A percentile compares a stretch with the other conserved stretches of the same genome.
These are phyloP conservation scores for Fistulinella cinereoalba DNA, from an alignment of 1,284 basidiomycete species.

Conservation along the genomic window DNA sequence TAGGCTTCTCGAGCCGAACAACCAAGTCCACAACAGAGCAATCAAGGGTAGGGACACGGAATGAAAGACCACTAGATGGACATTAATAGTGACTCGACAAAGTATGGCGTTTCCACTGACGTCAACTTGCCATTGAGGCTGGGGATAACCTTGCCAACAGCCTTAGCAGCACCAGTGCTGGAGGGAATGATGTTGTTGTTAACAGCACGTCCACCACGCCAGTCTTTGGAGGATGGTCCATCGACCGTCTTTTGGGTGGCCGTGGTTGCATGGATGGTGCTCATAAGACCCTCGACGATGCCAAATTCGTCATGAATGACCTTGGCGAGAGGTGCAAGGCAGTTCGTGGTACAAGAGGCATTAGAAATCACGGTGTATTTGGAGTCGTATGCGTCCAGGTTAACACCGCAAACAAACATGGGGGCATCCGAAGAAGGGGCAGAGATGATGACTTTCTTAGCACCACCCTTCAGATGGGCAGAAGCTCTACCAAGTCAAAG, in stretches of 20 bases:
- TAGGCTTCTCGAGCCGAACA: slow-evolving; percentile 85
- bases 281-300: slow-evolving; percentile 97
- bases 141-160: slow-evolving; percentile 99
- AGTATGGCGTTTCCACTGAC: slow-evolving; percentile 14
- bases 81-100: not conserved
- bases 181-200: slow-evolving; percentile 99
- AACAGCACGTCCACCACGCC: slow-evolving; percentile 96
- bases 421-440: slow-evolving; percentile 98
- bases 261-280: slow-evolving; percentile 94
- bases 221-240: slow-evolving; percentile 92
- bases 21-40: slow-evolving; percentile 99
- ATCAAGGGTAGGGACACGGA: slow-evolving; percentile 97
- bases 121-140: slow-evolving; percentile 94
- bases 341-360: slow-evolving; percentile 99
- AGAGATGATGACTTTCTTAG: slow-evolving; percentile 99
- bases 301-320: slow-evolving; percentile 96
- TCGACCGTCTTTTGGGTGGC: slow-evolving; percentile 99
- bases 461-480: slow-evolving; percentile 96
- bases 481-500: slow-evolving; percentile 75
- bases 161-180: slow-evolving; percentile 98
- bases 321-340: slow-evolving; percentile 97
- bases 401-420: slow-evolving; percentile 97
- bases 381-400: slow-evolving; percentile 92
- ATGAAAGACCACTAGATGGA: slow-evolving; percentile 76
- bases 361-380: slow-evolving; percentile 96